phyloP scores from a whole-genome alignment of 345 rosid species.

The Pistacia vera region DNA sequence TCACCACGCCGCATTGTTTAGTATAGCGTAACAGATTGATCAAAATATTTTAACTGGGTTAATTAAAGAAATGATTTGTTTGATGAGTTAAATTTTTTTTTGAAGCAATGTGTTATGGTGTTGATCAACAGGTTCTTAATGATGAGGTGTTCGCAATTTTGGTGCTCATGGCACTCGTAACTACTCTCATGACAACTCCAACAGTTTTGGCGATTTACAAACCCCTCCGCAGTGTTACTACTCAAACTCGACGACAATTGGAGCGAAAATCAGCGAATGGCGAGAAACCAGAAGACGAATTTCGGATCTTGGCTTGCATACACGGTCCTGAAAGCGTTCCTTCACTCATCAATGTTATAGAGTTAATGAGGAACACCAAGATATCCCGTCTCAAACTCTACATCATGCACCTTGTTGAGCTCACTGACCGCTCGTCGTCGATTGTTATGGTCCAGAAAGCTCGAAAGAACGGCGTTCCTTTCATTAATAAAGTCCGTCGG shows the following conservation, averaged over 20 bases:
- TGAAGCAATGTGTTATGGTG: too few relatives aligned
- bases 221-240: constrained; percentile 16
- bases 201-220: constrained; percentile 36
- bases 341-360: constrained; percentile 33
- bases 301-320: constrained; percentile 39
- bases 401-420: constrained; percentile 41
- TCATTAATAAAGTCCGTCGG: constrained; percentile 16
- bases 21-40: too few relatives aligned
- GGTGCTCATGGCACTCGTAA: constrained; percentile 47
- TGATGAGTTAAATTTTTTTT: too few relatives aligned
- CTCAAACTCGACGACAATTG: background rate
- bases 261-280: background rate
- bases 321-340: constrained; percentile 33
- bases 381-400: constrained; percentile 28
- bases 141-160: constrained; percentile 48
- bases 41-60: too few relatives aligned
- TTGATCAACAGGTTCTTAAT: constrained; percentile 33
- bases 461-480: constrained; percentile 36
- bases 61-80: too few relatives aligned
- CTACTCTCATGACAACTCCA: constrained; percentile 48
- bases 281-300: constrained; percentile 9
- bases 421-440: constrained; percentile 36
- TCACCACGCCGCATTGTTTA: too few relatives aligned
- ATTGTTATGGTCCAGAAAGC: constrained; percentile 42
- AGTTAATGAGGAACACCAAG: constrained; percentile 24